Evolutionary conservation across 495 filamentous ascomycete species (phyloP).

Genomic region (Lichina pygmaea): DNA sequence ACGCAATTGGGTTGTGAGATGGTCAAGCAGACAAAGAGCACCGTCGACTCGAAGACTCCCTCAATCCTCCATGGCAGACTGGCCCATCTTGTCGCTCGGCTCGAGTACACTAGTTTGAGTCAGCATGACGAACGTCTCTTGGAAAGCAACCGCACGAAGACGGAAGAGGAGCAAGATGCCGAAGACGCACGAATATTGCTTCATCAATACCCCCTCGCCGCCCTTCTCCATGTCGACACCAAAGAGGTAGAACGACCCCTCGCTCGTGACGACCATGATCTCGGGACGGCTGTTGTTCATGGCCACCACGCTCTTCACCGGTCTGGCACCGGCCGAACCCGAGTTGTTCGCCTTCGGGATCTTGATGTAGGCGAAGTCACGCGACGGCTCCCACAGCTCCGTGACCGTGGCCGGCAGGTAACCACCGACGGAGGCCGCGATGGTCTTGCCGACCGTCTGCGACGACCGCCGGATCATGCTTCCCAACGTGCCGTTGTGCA

Average conservation of each 20-base stretch:
- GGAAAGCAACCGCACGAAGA: too few species aligned
- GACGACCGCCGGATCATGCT: conserved; percentile 90
- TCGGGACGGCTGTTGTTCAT: conserved; percentile 83
- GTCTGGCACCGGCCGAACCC: conserved; percentile 12
- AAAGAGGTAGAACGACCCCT: conserved; percentile 83
- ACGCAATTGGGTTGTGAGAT: too few species aligned
- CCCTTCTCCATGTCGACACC: conserved; percentile 86
- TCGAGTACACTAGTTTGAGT: conserved; percentile 6
- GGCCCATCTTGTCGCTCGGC: conserved; percentile 7
- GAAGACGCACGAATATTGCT: conserved; percentile 38
- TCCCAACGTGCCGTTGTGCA: conserved; percentile 32
- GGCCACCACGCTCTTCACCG: conserved; percentile 66
- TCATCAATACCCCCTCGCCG: conserved; percentile 74
- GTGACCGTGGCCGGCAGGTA: conserved; percentile 81
- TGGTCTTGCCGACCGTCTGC: conserved; percentile 72
- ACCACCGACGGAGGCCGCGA: conserved; percentile 67
- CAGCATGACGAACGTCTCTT: background rate
- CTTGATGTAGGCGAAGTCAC: conserved; percentile 91
- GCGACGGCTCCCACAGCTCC: conserved; percentile 88
- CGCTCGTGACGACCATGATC: conserved; percentile 93
- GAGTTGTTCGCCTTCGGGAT: conserved; percentile 36
- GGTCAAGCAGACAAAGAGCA: background rate
- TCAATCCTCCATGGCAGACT: conserved; percentile 4
- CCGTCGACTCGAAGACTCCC: background rate
- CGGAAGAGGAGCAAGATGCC: background rate